Percentiles rank a stretch among this genome's conserved stretches.
Conservation (phyloP, 2,329 filamentous ascomycete species). For the Fusarium torreyae region DNA sequence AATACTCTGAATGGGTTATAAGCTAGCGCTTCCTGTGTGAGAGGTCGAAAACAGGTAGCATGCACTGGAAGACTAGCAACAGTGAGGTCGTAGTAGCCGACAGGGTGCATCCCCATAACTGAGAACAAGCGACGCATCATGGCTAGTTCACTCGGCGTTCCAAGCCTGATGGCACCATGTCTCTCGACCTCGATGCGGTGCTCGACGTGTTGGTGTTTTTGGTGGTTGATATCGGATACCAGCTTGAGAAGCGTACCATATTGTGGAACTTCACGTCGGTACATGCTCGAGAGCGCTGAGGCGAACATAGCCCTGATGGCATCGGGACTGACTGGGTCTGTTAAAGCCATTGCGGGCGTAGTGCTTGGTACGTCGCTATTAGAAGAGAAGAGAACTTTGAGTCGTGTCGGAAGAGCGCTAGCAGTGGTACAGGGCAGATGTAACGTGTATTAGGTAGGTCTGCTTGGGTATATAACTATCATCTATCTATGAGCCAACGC, state of each 20-base stretch:
- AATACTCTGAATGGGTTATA: constrained; percentile 58
- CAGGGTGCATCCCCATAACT: constrained; percentile 63
- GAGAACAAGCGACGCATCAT: constrained; percentile 62
- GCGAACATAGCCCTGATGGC: constrained; percentile 47
- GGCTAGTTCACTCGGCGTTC: constrained; percentile 60
- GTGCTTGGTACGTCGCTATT: neutral
- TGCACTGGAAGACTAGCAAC: constrained; percentile 65
- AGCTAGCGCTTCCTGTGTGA: constrained; percentile 51
- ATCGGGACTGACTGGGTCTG: constrained; percentile 22
- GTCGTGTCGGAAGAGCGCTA: too few relatives aligned
- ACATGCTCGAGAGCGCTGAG: constrained; percentile 55
- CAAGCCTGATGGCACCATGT: constrained; percentile 66
- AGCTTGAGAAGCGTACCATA: constrained; percentile 54
- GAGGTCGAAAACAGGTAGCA: constrained; percentile 66
- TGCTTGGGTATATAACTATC: neutral
- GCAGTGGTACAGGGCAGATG: neutral
- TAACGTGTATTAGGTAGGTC: neutral
- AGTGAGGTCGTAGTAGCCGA: constrained; percentile 68
- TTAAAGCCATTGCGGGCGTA: constrained; percentile 6
- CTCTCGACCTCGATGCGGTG: constrained; percentile 45
- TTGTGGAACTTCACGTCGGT: constrained; percentile 54
- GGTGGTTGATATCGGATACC: constrained; percentile 49
- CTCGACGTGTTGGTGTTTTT: constrained; percentile 6
- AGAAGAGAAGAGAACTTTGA: neutral
- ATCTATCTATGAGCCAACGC: neutral